Evolutionary conservation across 768 basidiomycete genomes (phyloP).

Genomic region (Podaxis sp.): DNA sequence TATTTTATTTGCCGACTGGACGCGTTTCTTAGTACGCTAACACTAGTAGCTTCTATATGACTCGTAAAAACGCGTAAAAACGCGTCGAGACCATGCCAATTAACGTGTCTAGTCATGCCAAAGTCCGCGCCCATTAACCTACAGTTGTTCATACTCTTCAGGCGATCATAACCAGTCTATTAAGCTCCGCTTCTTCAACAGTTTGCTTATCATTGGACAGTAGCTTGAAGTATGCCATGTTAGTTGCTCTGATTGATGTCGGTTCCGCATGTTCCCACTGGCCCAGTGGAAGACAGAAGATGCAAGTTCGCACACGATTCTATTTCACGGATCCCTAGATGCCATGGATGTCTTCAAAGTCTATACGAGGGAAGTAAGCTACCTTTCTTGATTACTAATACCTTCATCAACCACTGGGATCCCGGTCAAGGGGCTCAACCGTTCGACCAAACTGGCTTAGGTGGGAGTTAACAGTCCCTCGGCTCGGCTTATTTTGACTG

Average conservation of each 20-base stretch:
- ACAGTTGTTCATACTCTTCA: background rate
- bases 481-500: background rate
- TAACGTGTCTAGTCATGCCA: constrained; percentile 19
- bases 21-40: constrained; percentile 16
- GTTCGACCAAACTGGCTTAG: background rate
- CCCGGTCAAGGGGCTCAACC: background rate
- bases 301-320: too few species aligned
- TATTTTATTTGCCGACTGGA: constrained; percentile 19
- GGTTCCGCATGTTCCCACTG: constrained; percentile 1
- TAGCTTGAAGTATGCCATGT: background rate
- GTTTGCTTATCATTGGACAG: background rate
- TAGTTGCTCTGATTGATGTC: background rate
- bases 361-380: background rate
- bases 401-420: background rate
- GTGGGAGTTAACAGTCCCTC: background rate
- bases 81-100: constrained; percentile 37
- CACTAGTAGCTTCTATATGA: constrained; percentile 10
- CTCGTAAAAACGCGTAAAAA: constrained; percentile 48
- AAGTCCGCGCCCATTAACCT: background rate
- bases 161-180: background rate
- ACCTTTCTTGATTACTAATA: background rate
- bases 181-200: background rate
- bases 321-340: background rate
- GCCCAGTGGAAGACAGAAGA: too few species aligned
- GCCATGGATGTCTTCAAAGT: background rate